Base-by-base conservation (phyloP, 1,284 basidiomycete genomes). In the Cryptococcus sp. region DNA sequence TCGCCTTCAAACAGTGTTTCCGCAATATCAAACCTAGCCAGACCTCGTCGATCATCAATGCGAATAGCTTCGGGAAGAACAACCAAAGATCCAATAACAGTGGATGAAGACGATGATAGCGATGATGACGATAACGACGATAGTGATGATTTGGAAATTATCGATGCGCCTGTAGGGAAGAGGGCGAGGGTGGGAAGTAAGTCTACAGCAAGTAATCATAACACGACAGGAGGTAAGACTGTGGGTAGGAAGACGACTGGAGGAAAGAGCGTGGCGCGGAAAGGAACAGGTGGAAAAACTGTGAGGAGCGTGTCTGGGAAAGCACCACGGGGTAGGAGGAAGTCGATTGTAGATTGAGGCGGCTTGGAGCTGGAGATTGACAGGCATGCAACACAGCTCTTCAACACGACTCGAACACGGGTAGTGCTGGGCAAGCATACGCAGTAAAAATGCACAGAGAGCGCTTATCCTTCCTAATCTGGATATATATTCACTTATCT, bases 1-100 rank as follows among this genome's bases (percentile, higher is more conserved):
- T 56, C 54, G 7, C 42, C 49, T 30, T 32, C 56, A 13, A 41
- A n/a, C 5, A 46, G 37, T 57, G 80, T 79, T 36, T 74, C 67
- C 10, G 74, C 63, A 33, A 66, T 74, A 46, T 81, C 80, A 32
- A 72, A 56, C 30, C 72, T 79, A 8, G 69, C 66, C 45, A 44
- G 57, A 14, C 45, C 56, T 4, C 33, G 55, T 15, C 53, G 60
- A 33, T 47, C 53, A 44, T 57, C 52, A 10, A 58, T 52, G 10
- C 56, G 57, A 11, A 49, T 61, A 11, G 50, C 23, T 35, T 49
- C 11, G 10, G 42, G 11, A 15, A 14, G 15, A 30, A 33, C 41
- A 66, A 4, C 63, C 66, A 35, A 64, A 62, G 65, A 73, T 44
- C 70, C 71, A 7, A 74, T 74, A 32, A 55, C 58, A 7, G 61